Conservation (phyloP, 495 filamentous ascomycete genomes). For the Pyronema omphalodes region DNA sequence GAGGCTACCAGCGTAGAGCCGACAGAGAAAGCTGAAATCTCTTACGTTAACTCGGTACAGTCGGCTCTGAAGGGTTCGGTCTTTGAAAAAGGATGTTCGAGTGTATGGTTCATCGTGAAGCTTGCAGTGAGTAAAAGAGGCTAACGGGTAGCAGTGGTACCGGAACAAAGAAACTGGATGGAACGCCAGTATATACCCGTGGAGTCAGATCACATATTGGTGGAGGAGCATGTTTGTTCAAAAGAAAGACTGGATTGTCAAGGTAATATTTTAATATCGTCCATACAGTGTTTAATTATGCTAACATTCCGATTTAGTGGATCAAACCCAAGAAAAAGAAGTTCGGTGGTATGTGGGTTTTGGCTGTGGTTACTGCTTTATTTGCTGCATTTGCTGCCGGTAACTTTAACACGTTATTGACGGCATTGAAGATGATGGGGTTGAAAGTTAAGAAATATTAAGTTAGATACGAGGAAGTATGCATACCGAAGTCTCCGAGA, state of each 20-base stretch:
- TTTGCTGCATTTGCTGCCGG: too few species aligned
- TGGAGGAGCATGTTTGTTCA: slow-evolving; percentile 25
- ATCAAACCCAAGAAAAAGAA: too few species aligned
- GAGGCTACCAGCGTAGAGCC: slow-evolving; percentile 21
- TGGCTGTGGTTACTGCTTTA: too few species aligned
- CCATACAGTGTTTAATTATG: too few species aligned
- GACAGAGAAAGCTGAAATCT: slow-evolving; percentile 30
- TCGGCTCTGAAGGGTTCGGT: slow-evolving; percentile 27
- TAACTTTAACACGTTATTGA: too few species aligned
- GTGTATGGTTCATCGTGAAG: slow-evolving; percentile 18
- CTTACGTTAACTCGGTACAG: slow-evolving; percentile 29
- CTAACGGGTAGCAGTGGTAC: slow-evolving; percentile 17
- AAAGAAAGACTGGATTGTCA: slow-evolving; percentile 25
- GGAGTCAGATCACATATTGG: slow-evolving; percentile 26
- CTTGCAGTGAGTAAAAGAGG: slow-evolving; percentile 18
- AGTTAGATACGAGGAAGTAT: too few species aligned
- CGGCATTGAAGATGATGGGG: too few species aligned
- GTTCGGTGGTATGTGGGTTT: too few species aligned
- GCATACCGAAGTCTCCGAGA: too few species aligned
- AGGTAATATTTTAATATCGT: background rate
- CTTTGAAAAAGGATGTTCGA: slow-evolving; percentile 24
- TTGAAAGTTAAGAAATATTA: too few species aligned
- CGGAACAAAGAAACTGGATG: slow-evolving; percentile 22
- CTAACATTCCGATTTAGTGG: too few species aligned
- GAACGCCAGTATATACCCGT: slow-evolving; percentile 35